phyloP scores from a whole-genome alignment of 192 early-diverging fungal genomes.

The Linnemannia elongata region DNA sequence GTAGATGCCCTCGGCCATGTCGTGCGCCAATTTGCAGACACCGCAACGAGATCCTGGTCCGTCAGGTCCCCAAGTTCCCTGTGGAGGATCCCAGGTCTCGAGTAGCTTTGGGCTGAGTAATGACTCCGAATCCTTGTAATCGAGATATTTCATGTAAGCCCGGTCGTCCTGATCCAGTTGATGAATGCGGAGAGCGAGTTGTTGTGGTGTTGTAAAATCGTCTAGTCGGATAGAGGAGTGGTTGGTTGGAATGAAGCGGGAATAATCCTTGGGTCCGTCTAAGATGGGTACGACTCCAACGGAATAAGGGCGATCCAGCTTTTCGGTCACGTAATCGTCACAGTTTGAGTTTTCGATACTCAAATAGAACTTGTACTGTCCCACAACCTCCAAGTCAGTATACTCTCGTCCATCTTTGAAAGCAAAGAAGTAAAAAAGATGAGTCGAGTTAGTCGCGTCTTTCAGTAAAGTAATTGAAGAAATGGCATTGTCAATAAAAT shows the following conservation, averaged over 20 bases:
- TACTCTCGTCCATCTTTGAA: conserved; percentile 3
- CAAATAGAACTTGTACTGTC: conserved; percentile 48
- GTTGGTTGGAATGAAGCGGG: conserved; percentile 31
- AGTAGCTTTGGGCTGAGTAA: conserved; percentile 21
- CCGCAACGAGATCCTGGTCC: conserved; percentile 14
- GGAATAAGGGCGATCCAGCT: conserved; percentile 29
- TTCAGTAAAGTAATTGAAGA: not conserved
- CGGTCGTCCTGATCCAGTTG: conserved; percentile 18
- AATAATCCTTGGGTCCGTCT: conserved; percentile 49
- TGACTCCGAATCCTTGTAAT: conserved; percentile 26
- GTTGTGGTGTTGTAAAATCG: conserved; percentile 33
- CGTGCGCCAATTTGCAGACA: conserved; percentile 23
- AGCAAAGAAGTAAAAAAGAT: not conserved
- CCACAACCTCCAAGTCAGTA: conserved; percentile 11
- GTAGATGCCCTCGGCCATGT: conserved; percentile 13
- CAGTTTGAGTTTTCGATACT: conserved; percentile 52
- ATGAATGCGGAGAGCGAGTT: conserved; percentile 24
- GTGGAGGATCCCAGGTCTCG: conserved; percentile 14
- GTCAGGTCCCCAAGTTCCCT: conserved; percentile 19
- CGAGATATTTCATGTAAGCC: conserved; percentile 21
- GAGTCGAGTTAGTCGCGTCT: not conserved
- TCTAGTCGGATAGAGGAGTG: conserved; percentile 38
- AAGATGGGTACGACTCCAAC: conserved; percentile 46
- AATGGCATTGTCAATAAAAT: not conserved
- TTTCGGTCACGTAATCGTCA: conserved; percentile 52